phyloP scores from a whole-genome alignment of 805 yeast species.

The Yamadazyma laniorum region DNA sequence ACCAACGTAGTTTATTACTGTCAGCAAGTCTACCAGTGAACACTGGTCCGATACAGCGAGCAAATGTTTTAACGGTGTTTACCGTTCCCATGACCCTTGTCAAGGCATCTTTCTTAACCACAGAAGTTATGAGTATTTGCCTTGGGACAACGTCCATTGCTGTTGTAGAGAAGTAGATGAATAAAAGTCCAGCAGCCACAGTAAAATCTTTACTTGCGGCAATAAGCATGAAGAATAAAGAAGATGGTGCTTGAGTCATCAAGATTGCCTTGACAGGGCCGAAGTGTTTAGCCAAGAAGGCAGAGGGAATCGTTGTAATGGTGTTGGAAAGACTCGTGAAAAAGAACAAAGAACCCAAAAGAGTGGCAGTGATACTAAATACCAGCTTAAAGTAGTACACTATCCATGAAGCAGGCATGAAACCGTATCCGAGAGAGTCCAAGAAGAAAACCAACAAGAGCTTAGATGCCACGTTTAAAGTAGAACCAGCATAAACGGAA shows the following conservation, averaged over 20 bases:
- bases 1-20: slow-evolving; percentile 41
- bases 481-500: slow-evolving; percentile 3
- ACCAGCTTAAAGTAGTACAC: slow-evolving; percentile 70
- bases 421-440: slow-evolving; percentile 86
- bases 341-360: slow-evolving; percentile 68
- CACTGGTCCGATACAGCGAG: slow-evolving; percentile 77
- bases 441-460: slow-evolving; percentile 66
- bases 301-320: slow-evolving; percentile 73
- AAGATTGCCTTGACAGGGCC: slow-evolving; percentile 83
- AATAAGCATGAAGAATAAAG: slow-evolving; percentile 51
- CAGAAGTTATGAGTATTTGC: slow-evolving; percentile 70
- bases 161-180: slow-evolving; percentile 59
- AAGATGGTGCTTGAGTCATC: slow-evolving; percentile 76
- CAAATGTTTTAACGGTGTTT: slow-evolving; percentile 81
- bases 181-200: slow-evolving; percentile 52
- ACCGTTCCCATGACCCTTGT: slow-evolving; percentile 82
- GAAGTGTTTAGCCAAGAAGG: slow-evolving; percentile 56
- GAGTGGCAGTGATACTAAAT: slow-evolving; percentile 53
- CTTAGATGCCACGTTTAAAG: slow-evolving; percentile 25
- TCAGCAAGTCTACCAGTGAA: slow-evolving; percentile 75
- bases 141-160: slow-evolving; percentile 94
- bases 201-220: slow-evolving; percentile 22
- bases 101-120: slow-evolving; percentile 61
- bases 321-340: slow-evolving; percentile 61
- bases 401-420: slow-evolving; percentile 87